A percentile compares a stretch with the other conserved stretches of the same genome.
Conservation (phyloP, 2,329 filamentous ascomycete genomes). For the Calonectria hawksworthii region DNA sequence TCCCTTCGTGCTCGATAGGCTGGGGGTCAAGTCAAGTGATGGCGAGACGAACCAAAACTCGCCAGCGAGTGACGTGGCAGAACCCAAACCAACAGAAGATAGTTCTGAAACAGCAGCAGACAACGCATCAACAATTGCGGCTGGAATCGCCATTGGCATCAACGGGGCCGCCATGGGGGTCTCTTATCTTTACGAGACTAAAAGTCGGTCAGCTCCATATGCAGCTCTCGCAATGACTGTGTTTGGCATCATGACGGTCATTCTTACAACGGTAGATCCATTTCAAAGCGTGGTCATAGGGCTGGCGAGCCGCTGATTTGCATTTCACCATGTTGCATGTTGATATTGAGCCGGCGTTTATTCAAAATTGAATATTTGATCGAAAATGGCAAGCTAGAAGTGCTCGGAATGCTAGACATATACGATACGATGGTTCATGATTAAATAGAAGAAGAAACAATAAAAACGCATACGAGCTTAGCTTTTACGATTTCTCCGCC, state of each 20-base stretch:
- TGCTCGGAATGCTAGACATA: not conserved
- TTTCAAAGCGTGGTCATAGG: slow-evolving; percentile 55
- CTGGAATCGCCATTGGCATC: slow-evolving; percentile 68
- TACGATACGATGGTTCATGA: not conserved
- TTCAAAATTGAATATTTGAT: not conserved
- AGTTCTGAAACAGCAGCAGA: slow-evolving; percentile 45
- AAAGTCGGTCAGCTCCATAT: slow-evolving; percentile 67
- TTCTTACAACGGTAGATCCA: slow-evolving; percentile 64
- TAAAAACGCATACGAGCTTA: not conserved
- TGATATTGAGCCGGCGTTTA: not conserved
- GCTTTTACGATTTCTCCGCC: not conserved
- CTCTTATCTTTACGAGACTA: slow-evolving; percentile 67
- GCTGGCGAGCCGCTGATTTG: slow-evolving; percentile 47
- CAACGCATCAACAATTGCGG: slow-evolving; percentile 57
- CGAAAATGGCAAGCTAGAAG: not conserved
- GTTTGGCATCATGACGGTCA: slow-evolving; percentile 69
- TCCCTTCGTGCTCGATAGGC: slow-evolving; percentile 50
- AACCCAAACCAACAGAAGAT: slow-evolving; percentile 19
- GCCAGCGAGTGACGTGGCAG: not conserved
- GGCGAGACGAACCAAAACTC: slow-evolving; percentile 17
- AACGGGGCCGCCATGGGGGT: slow-evolving; percentile 74
- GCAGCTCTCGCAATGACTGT: slow-evolving; percentile 70
- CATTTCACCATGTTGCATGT: not conserved
- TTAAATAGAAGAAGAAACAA: not conserved
- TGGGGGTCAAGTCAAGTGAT: slow-evolving; percentile 41